phyloP scores from a whole-genome alignment of 495 filamentous ascomycete genomes.

The Neurospora terricola region DNA sequence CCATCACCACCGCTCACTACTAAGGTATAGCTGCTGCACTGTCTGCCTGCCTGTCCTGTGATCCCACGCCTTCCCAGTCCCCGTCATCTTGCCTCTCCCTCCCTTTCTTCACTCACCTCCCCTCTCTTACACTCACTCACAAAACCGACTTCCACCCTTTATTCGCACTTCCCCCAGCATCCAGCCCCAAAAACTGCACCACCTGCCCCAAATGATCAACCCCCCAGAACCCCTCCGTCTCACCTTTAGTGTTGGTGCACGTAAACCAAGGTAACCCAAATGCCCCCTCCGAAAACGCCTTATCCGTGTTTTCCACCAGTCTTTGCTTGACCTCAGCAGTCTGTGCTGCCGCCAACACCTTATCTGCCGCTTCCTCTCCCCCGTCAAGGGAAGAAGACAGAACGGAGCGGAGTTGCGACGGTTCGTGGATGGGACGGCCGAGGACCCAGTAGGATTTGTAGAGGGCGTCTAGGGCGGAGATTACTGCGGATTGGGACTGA shows the following conservation, averaged over 20 bases:
- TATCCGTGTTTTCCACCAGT: constrained; percentile 46
- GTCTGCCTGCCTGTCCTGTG: not conserved
- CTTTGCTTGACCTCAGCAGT: constrained; percentile 42
- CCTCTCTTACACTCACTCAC: constrained; percentile 14
- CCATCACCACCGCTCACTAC: not conserved
- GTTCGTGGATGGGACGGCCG: constrained; percentile 35
- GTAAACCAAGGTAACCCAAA: constrained; percentile 69
- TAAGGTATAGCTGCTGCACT: too few species aligned
- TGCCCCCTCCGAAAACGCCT: constrained; percentile 48
- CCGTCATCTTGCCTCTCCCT: not conserved
- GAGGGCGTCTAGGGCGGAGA: constrained; percentile 36
- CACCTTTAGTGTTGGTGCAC: constrained; percentile 48
- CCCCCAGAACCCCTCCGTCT: constrained; percentile 58
- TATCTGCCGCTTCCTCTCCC: constrained; percentile 16
- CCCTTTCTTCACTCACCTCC: not conserved
- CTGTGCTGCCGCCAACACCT: constrained; percentile 24
- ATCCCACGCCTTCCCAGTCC: not conserved
- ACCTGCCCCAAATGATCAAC: constrained; percentile 61
- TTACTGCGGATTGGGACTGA: constrained; percentile 32
- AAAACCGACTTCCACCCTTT: constrained; percentile 43
- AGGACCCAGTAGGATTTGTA: constrained; percentile 52
- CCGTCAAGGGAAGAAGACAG: constrained; percentile 1
- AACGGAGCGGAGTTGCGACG: constrained; percentile 31
- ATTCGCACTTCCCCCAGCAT: constrained; percentile 15
- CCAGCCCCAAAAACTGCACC: constrained; percentile 49